Evolutionary conservation across 192 early-diverging fungal genomes (phyloP), one percentile per base, ranked within the genome.

Genomic region (Coemansia interrupta): DNA sequence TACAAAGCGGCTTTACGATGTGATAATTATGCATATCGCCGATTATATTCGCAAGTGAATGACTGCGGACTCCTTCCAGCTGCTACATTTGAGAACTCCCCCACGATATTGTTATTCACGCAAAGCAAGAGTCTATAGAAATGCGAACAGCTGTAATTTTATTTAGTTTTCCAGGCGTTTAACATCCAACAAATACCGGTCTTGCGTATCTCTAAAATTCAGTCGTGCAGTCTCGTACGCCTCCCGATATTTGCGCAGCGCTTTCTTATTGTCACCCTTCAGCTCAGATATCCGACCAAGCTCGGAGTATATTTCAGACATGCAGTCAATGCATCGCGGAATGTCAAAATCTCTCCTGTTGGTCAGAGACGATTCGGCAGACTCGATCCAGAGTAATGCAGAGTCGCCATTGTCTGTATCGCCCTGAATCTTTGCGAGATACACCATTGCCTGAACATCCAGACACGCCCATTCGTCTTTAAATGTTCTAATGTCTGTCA

Each of bases 401-500:
- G 44, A 60, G 42, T 55, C 50, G 17, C 38, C 8, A n/a, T 66
- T 49, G 13, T 65, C 69, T 7, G n/a, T 18, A 26, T 71, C 54
- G 13, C 59, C 51, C 41, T 64, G 45, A 15, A 78, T 71, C 30
- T 42, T 63, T 3, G 74, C 68, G 9, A 78, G 51, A 43, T 61
- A 64, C 9, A 68, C 46, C 64, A 78, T 63, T 0, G 68, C 74
- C 9, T 56, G 30, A 11, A 69, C 54, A 42, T 78, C 74, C 22
- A 78, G 58, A 38, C 74, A 78, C 4, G 63, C 61, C 74, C 74
- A 78, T 13, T 60, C 64, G 39, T 78, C 62, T 12, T 54, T 56
- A 29, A 58, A 72, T 9, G 65, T 58, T 11, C 68, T 64, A 39
- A 39, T 40, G 26, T 68, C 61, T n/a, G 42, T 48, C 6, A 68